Percentiles rank a stretch among this genome's conserved stretches.
Evolutionary conservation across 352 stramenopile genomes (phyloP).

Genomic region (Pythium graminicola): DNA sequence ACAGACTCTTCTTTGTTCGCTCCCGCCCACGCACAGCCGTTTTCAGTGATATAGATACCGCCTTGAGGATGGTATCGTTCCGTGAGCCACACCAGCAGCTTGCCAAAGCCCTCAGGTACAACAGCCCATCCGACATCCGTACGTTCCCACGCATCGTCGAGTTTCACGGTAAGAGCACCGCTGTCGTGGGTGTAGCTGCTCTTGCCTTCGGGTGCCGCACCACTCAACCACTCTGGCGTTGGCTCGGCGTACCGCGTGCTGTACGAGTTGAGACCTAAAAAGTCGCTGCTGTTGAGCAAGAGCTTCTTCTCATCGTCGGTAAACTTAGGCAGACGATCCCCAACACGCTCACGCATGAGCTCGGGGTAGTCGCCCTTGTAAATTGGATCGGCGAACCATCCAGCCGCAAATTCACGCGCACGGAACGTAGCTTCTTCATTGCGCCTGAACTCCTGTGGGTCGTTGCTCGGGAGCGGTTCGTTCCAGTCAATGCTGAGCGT

Average conservation of each 20-base stretch:
- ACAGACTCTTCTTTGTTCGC: slow-evolving; percentile 4
- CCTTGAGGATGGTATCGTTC: slow-evolving; percentile 69
- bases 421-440: too few relatives aligned
- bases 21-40: slow-evolving; percentile 68
- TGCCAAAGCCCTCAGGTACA: slow-evolving; percentile 75
- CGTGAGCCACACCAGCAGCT: slow-evolving; percentile 86
- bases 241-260: slow-evolving; percentile 48
- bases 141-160: slow-evolving; percentile 35
- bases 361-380: slow-evolving; percentile 90
- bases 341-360: slow-evolving; percentile 82
- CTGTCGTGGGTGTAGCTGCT: slow-evolving; percentile 36
- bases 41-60: slow-evolving; percentile 90
- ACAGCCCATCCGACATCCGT: slow-evolving; percentile 75
- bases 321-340: slow-evolving; percentile 84
- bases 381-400: slow-evolving; percentile 92
- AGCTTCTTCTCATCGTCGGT: slow-evolving; percentile 74
- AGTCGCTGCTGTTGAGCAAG: slow-evolving; percentile 84
- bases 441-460: slow-evolving; percentile 43
- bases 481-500: slow-evolving; percentile 88
- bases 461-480: slow-evolving; percentile 51
- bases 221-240: slow-evolving; percentile 39
- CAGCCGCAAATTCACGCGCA: too few relatives aligned
- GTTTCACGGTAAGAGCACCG: slow-evolving; percentile 30
- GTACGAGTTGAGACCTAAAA: slow-evolving; percentile 96
- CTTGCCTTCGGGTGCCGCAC: slow-evolving; percentile 16